Evolutionary conservation across 2,329 filamentous ascomycete genomes (phyloP).

Genomic region (Teratosphaeria destructans): DNA sequence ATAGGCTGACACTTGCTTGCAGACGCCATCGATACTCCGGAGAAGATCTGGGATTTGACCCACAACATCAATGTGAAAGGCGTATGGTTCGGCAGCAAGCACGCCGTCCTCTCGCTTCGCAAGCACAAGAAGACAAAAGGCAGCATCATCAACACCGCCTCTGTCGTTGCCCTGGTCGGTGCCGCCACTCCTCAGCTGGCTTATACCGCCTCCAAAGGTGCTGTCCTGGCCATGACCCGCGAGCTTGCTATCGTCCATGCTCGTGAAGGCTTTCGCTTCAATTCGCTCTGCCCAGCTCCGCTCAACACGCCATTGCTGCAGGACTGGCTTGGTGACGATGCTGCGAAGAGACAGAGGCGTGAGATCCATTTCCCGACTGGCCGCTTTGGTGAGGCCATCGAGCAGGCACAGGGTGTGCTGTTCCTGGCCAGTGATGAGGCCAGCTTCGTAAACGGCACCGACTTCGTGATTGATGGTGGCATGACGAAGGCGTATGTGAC

Average conservation of each 20-base stretch:
- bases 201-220: slow-evolving; percentile 90
- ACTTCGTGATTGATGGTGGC: slow-evolving; percentile 92
- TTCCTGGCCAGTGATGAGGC: slow-evolving; percentile 82
- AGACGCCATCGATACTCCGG: slow-evolving; percentile 66
- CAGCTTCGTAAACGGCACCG: slow-evolving; percentile 80
- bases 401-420: slow-evolving; percentile 81
- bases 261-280: slow-evolving; percentile 81
- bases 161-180: slow-evolving; percentile 77
- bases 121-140: slow-evolving; percentile 67
- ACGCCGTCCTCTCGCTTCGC: slow-evolving; percentile 72
- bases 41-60: slow-evolving; percentile 89
- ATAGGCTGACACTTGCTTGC: background rate
- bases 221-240: slow-evolving; percentile 78
- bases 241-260: slow-evolving; percentile 90
- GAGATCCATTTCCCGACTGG: slow-evolving; percentile 85
- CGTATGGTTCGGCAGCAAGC: slow-evolving; percentile 94
- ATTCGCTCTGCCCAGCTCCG: slow-evolving; percentile 79
- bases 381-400: slow-evolving; percentile 84
- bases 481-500: slow-evolving; percentile 85
- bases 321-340: slow-evolving; percentile 85
- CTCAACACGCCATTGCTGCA: slow-evolving; percentile 86
- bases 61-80: slow-evolving; percentile 95
- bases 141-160: slow-evolving; percentile 87
- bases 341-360: slow-evolving; percentile 67
- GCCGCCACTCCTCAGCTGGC: slow-evolving; percentile 81